Evolutionary conservation across 1,139 yeast genomes (phyloP).

Genomic region (Candida dubliniensis): DNA sequence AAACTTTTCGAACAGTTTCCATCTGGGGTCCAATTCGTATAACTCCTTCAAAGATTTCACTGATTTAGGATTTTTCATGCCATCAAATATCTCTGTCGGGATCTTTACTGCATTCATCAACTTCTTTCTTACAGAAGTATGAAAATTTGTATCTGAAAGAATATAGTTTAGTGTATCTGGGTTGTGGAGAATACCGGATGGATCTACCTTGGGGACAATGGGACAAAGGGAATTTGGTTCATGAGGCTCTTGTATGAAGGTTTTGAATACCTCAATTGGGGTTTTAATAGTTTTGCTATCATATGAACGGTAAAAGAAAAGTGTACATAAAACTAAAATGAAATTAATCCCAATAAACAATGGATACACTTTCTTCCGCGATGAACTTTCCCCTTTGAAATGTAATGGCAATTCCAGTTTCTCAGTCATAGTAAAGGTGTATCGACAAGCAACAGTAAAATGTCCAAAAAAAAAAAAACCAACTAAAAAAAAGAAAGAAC

Average conservation of each 20-base stretch:
- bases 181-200: constrained; percentile 22
- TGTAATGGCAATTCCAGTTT: background rate
- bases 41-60: constrained; percentile 25
- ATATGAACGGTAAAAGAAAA: background rate
- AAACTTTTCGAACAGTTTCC: constrained; percentile 33
- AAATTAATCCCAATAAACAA: background rate
- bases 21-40: constrained; percentile 27
- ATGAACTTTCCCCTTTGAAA: background rate
- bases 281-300: background rate
- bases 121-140: constrained; percentile 39
- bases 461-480: background rate
- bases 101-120: constrained; percentile 57
- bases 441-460: background rate
- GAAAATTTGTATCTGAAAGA: constrained; percentile 39
- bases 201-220: constrained; percentile 31
- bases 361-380: background rate
- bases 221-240: constrained; percentile 37
- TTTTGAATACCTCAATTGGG: background rate
- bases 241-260: background rate
- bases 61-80: constrained; percentile 28
- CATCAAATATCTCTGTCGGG: constrained; percentile 65
- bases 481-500: background rate
- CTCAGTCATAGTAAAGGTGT: background rate
- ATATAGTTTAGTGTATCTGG: constrained; percentile 26
- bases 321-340: background rate